phyloP scores from a whole-genome alignment of 306 rosid genomes.

The Carpinus fangiana region DNA sequence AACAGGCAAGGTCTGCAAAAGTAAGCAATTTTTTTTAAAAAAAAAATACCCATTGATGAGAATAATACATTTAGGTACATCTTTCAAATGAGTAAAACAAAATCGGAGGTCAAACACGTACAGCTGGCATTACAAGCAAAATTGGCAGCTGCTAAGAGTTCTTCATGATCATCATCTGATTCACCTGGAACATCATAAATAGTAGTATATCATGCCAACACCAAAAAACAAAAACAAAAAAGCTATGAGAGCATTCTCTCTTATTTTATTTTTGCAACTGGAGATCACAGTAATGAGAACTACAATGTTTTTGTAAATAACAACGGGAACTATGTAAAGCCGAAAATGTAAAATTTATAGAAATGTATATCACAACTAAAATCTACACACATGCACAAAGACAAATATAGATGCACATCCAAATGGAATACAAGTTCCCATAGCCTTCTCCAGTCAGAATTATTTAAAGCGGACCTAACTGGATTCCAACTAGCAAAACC shows the following conservation, averaged over 20 bases:
- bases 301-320: background rate
- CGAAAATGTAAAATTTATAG: background rate
- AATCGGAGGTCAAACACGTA: conserved; percentile 43
- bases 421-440: background rate
- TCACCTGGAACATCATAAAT: conserved; percentile 54
- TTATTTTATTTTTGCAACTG: background rate
- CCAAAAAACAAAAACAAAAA: conserved; percentile 19
- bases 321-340: background rate
- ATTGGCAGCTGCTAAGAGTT: conserved; percentile 69
- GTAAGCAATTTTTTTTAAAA: conserved; percentile 15
- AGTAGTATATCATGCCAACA: conserved; percentile 16
- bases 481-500: background rate
- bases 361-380: background rate
- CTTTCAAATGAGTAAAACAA: background rate
- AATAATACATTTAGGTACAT: background rate
- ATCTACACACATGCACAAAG: background rate
- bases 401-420: background rate
- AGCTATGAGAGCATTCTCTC: background rate
- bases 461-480: background rate
- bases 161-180: conserved; percentile 68
- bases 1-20: conserved; percentile 64
- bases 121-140: conserved; percentile 67
- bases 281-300: background rate
- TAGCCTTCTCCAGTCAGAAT: background rate
- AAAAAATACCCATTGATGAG: background rate